Base-by-base conservation (phyloP, 176 grass and related monocot genomes). In the Oryza punctata region DNA sequence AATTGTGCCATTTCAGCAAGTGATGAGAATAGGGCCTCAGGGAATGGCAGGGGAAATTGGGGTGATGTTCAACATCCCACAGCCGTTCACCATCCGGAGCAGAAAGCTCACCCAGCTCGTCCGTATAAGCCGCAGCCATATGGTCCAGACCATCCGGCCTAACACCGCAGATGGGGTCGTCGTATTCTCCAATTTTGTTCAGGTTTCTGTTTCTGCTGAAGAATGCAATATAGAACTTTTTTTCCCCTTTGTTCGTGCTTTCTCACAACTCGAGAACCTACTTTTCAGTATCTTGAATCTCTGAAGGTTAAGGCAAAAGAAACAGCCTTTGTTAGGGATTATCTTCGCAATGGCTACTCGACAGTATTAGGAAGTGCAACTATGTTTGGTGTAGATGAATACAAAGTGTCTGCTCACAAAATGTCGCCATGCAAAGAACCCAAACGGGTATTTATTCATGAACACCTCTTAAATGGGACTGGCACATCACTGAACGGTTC, bases 21-120 rank as follows among this genome's bases (percentile, higher is more conserved):
- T 87, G 23, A 71, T 19, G 63, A 88, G 21, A 47, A 21, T 38
- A 15, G 88, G 88, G 33, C 70, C 91, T 13, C 79, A 27, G 16
- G 82, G 87, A 73, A 76, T 94, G 91, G 82, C 76, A 10, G 91
- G 91, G 37, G 91, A 94, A 9, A 70, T 91, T 2, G 88, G 86
- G 12, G 91, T 91, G 33, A 73, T 94, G 35, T 24, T 94, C 38
- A 76, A 88, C 82, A 83, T 78, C 38, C 86, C 91, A 8, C 91
- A 91, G 65, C 91, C 91, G 0, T 91, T 94, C 66, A 88, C 88
- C 26, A 64, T 91, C 37, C 78, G 91, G 6, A 81, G 75, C 85
- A 84, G 67, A 66, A 73, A 37, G 18, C 76, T 94, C 60, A 77
- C 86, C 7, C 75, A 94, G 71, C 82, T 83, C 0, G 80, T 91